Evolutionary conservation across 2,329 filamentous ascomycete species (phyloP).

Genomic region (Pseudogymnoascus sp.): DNA sequence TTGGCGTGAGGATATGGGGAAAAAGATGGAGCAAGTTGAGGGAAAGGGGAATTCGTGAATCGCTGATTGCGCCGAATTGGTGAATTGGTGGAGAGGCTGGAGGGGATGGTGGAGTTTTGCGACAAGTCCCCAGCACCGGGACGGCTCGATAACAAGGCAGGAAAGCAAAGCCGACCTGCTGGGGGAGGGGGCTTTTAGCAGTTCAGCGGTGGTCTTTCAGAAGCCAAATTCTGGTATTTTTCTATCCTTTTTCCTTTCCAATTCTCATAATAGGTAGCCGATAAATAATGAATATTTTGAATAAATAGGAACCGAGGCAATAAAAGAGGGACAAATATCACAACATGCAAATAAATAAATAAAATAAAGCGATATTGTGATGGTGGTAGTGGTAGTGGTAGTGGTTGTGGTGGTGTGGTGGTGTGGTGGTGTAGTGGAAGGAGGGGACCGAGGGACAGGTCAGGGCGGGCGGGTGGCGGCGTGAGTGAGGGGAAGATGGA

Average conservation of each 20-base stretch:
- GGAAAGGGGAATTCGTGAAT: background rate
- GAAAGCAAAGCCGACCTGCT: background rate
- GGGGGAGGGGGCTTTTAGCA: background rate
- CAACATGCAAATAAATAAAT: background rate
- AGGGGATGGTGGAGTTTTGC: background rate
- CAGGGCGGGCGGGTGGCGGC: background rate
- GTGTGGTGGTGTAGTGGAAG: background rate
- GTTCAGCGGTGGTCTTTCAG: background rate
- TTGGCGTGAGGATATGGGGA: background rate
- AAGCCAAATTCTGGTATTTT: background rate
- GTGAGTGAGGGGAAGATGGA: background rate
- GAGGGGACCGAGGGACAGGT: background rate
- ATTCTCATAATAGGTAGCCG: background rate
- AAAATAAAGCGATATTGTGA: background rate
- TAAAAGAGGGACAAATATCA: background rate
- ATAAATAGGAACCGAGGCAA: background rate
- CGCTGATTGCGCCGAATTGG: background rate
- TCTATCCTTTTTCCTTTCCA: background rate
- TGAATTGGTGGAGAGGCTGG: background rate
- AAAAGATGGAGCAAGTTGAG: background rate
- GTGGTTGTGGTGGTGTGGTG: background rate
- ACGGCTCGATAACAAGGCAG: background rate
- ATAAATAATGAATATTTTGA: background rate
- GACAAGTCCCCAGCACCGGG: background rate
- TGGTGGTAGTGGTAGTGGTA: background rate